Evolutionary conservation across 1,284 basidiomycete genomes (phyloP).

Genomic region (Malassezia equina): DNA sequence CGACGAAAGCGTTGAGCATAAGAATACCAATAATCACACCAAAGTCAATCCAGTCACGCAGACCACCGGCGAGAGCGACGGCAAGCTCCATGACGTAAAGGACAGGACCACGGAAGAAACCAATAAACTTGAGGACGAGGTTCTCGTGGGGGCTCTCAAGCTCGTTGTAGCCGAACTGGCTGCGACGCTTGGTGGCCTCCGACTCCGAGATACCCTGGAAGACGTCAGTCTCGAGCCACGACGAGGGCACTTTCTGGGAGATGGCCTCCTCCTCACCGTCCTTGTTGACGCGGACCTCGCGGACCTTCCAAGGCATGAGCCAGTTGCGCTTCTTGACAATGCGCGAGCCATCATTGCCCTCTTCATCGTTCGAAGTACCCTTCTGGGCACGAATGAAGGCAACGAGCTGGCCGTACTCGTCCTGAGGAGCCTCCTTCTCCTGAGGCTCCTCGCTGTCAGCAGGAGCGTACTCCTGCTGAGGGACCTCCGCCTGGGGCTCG

Average conservation of each 20-base stretch:
- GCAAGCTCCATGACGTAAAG: conserved; percentile 50
- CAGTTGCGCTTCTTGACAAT: conserved; percentile 43
- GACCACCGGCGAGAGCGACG: conserved; percentile 49
- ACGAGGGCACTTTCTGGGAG: conserved; percentile 42
- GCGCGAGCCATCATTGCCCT: conserved; percentile 26
- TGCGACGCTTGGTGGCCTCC: conserved; percentile 49
- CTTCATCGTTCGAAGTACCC: conserved; percentile 29
- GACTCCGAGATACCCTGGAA: conserved; percentile 50
- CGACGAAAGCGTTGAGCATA: conserved; percentile 54
- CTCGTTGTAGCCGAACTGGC: conserved; percentile 49
- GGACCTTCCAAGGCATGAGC: conserved; percentile 41
- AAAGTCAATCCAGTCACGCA: conserved; percentile 53
- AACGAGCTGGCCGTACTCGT: conserved; percentile 43
- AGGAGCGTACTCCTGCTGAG: not conserved
- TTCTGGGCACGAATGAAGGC: conserved; percentile 45
- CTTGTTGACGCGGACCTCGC: conserved; percentile 47
- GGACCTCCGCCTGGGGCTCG: not conserved
- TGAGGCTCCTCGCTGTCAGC: not conserved
- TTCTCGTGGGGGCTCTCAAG: conserved; percentile 49
- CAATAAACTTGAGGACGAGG: conserved; percentile 52
- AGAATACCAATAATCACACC: conserved; percentile 52
- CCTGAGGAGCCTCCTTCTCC: conserved; percentile 38
- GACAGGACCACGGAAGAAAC: conserved; percentile 50
- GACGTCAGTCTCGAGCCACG: conserved; percentile 52
- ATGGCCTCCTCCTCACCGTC: conserved; percentile 44